A percentile compares a stretch with the other conserved stretches of the same genome.
Evolutionary conservation across 805 yeast species (phyloP).

Genomic region (Saturnispora galanensis): DNA sequence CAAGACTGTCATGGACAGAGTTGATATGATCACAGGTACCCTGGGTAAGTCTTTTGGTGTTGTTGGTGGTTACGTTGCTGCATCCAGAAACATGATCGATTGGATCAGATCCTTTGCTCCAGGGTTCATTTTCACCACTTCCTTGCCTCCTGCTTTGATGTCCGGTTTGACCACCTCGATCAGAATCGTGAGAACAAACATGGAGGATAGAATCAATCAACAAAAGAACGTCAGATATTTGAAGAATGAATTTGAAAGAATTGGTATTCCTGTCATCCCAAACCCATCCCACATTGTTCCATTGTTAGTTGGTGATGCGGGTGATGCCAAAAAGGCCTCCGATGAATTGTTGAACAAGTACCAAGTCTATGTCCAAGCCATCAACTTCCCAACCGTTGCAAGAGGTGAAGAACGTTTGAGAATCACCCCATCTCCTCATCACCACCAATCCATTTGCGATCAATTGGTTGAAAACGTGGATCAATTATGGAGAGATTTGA

Average conservation of each 20-base stretch:
- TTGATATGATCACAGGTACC: slow-evolving; percentile 96
- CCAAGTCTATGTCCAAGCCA: slow-evolving; percentile 92
- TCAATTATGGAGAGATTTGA: slow-evolving; percentile 65
- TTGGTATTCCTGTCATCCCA: slow-evolving; percentile 92
- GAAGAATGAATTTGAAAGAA: slow-evolving; percentile 52
- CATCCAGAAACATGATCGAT: slow-evolving; percentile 70
- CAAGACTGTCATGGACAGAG: slow-evolving; percentile 70
- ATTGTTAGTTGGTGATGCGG: slow-evolving; percentile 88
- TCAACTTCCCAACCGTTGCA: slow-evolving; percentile 96
- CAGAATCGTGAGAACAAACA: slow-evolving; percentile 68
- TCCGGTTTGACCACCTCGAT: slow-evolving; percentile 89
- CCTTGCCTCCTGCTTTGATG: slow-evolving; percentile 97
- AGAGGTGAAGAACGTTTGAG: slow-evolving; percentile 93
- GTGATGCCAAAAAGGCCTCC: slow-evolving; percentile 82
- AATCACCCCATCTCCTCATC: slow-evolving; percentile 99
- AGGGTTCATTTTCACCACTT: slow-evolving; percentile 94
- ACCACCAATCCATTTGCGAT: slow-evolving; percentile 65
- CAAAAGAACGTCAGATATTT: slow-evolving; percentile 81
- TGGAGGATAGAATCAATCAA: slow-evolving; percentile 71
- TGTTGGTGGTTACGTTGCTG: slow-evolving; percentile 98
- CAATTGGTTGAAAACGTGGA: slow-evolving; percentile 71
- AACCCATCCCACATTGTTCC: slow-evolving; percentile 98
- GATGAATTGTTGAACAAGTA: slow-evolving; percentile 78
- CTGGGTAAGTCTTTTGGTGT: slow-evolving; percentile 95
- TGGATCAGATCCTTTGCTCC: slow-evolving; percentile 96